Conservation (phyloP, 2,329 filamentous ascomycete genomes). For the Claviceps sorghi region DNA sequence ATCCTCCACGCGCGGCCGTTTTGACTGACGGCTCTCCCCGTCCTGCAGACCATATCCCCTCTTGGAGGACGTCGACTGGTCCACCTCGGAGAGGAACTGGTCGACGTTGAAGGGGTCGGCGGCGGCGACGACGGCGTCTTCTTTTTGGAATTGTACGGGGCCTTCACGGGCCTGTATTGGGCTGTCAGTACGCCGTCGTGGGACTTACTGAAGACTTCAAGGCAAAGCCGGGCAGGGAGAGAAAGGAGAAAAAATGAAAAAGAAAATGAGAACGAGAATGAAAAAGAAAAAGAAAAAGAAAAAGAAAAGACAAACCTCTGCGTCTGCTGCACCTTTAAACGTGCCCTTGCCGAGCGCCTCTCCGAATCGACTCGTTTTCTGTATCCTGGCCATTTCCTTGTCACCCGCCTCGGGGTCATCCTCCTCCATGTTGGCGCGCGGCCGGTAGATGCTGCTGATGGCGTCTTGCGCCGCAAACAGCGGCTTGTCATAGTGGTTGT, state of each 20-base stretch:
- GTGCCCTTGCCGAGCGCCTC: constrained; percentile 81
- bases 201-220: too few relatives aligned
- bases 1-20: constrained; percentile 66
- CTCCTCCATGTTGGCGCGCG: constrained; percentile 58
- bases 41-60: constrained; percentile 67
- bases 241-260: background rate
- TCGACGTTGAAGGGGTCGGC: constrained; percentile 91
- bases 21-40: constrained; percentile 42
- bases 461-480: constrained; percentile 92
- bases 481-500: constrained; percentile 94
- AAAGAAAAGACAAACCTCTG: constrained; percentile 44
- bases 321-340: constrained; percentile 75
- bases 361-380: constrained; percentile 67
- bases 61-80: constrained; percentile 47
- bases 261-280: background rate
- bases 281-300: background rate
- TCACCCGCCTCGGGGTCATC: constrained; percentile 69
- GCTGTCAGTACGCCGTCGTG: constrained; percentile 16
- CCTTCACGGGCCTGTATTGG: constrained; percentile 55
- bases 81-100: constrained; percentile 75
- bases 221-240: background rate
- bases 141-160: constrained; percentile 93
- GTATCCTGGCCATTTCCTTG: constrained; percentile 73
- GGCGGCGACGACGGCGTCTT: constrained; percentile 33
- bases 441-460: constrained; percentile 85